Evolutionary conservation across 805 yeast species (phyloP).

Genomic region (Kuraishia ogatae): DNA sequence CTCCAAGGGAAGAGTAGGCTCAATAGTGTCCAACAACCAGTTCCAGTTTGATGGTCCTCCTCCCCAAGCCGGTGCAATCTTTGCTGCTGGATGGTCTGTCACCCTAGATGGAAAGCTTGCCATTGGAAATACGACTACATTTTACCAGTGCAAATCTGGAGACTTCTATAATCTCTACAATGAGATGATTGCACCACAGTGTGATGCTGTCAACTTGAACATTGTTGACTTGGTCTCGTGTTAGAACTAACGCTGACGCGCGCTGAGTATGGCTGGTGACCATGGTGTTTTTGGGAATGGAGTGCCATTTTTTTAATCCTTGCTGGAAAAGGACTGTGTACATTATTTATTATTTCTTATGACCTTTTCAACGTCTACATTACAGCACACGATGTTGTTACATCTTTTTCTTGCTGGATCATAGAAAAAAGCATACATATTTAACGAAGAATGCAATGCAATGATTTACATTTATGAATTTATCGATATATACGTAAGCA

Average conservation of each 20-base stretch:
- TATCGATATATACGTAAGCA: too few relatives aligned
- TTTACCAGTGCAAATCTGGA: conserved; percentile 73
- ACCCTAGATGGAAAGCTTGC: conserved; percentile 52
- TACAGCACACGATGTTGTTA: background rate
- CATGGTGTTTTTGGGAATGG: background rate
- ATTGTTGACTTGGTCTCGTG: conserved; percentile 52
- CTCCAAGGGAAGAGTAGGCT: conserved; percentile 58
- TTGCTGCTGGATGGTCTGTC: conserved; percentile 57
- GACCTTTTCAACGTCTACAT: background rate
- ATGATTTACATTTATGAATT: too few relatives aligned
- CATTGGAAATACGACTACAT: conserved; percentile 48
- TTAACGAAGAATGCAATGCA: background rate
- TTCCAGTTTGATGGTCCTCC: conserved; percentile 76
- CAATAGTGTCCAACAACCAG: conserved; percentile 77
- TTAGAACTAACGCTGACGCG: conserved; percentile 11
- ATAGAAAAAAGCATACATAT: background rate
- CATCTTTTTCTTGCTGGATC: background rate
- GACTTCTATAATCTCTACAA: conserved; percentile 74
- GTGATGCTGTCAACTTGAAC: conserved; percentile 52
- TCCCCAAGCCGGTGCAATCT: conserved; percentile 72
- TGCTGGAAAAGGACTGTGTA: background rate
- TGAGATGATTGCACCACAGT: conserved; percentile 49
- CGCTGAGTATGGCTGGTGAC: conserved; percentile 12
- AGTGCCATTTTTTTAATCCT: background rate
- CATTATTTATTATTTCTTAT: background rate